Evolutionary conservation across 2,329 filamentous ascomycete species (phyloP), one percentile per base, ranked within the genome.

Genomic region (Microsporum audouinii): DNA sequence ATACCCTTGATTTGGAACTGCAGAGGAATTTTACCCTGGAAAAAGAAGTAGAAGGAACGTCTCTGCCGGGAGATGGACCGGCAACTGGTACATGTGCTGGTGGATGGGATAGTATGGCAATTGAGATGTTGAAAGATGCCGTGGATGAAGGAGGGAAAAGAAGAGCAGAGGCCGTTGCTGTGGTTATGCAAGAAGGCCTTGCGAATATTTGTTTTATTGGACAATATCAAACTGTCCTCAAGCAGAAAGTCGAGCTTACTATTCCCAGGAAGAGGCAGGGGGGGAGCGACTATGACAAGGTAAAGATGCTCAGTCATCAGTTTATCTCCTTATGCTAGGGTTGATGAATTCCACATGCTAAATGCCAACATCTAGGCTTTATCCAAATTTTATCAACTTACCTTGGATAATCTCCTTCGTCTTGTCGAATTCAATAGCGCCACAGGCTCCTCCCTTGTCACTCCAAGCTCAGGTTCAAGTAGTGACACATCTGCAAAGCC

Each of bases 61-160:
- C 71, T 29, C 72, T 73, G 60, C 73, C 74, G 43, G 67, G 68
- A 34, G 55, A 57, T 57, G 55, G 55, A 27, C n/a, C 55, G 6
- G 14, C n/a, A 41, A 41, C 17, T 31, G 53, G 34, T 12, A 57
- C 55, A 17, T 57, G 33, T n/a, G 71, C 60, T 66, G 76, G 71
- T 41, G 83, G 91, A 47, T 99, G 94, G 94, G 94, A 99, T 73
- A 91, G 88, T 66, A 85, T 99, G 8, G 89, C 91, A 2, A 78
- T 87, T 56, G 85, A 88, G 62, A 87, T 88, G 53, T 81, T 99
- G 8, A 80, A 83, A 61, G 89, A 96, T 71, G 87, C 91, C 0
- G 81, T 92, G 12, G 86, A 89, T 67, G 84, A 88, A 66, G 67
- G 74, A 1, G 73, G 74, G 2, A 87, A 89, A 65, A 86, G 87